Evolutionary conservation across 139 green algal species (phyloP), one percentile per base, ranked within the genome.

Genomic region (Coccomyxa sp.): DNA sequence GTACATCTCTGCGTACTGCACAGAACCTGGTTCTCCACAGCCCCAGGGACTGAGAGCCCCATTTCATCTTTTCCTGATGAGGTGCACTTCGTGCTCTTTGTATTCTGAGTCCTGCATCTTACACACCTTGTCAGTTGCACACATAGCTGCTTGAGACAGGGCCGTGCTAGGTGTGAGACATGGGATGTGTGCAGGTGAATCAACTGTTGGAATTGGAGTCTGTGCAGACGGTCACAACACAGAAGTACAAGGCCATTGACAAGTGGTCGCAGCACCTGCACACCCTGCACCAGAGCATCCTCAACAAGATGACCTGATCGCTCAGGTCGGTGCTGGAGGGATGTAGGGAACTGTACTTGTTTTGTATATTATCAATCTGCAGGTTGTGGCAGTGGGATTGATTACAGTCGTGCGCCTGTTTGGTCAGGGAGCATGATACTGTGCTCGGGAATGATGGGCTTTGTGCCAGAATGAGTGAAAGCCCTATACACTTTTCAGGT

Each of bases 251-350:
- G 0, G 90, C 93, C 0, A 85, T 98, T 67, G 88, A 93, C 85
- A 98, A 98, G 89, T 98, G 95, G 95, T 86, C 92, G 27, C 79
- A 82, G 30, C 94, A 98, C 83, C 87, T 98, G 59, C 84, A 88
- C 25, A 87, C 76, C 13, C 88, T 98, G 66, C 91, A 96, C 60
- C 74, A 63, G 0, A 79, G 86, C 13, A 87, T 97, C 21, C 82
- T 91, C 51, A 92, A 92, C 86, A 95, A 94, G 89, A 84, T 96
- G n/a, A 18, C 51, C 13, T 81, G 76, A 80, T 51, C 38, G 38
- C 38, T 51, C 38, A 3, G 7, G 38, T 51, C 38, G 38, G 38
- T 51, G 38, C 38, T 51, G 7, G 38, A 51, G 38, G 38, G 38
- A 51, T 51, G 38, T 51, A 51, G 38, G 38, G 7, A 51, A 51